Evolutionary conservation across 768 basidiomycete genomes (phyloP), one percentile per base, ranked within the genome.

Genomic region (Psilocybe cyanescens): DNA sequence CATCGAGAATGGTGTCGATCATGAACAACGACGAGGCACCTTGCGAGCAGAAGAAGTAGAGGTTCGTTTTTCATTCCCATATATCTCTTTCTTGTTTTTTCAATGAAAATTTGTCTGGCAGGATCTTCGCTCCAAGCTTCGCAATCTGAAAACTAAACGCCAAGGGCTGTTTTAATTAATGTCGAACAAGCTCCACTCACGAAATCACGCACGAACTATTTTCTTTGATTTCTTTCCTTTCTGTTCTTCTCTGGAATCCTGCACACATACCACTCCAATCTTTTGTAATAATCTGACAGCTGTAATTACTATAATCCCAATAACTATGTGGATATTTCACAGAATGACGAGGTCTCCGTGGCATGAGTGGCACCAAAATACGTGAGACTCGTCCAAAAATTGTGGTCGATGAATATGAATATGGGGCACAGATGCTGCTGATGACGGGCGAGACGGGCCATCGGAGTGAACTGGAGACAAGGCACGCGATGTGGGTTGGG

Each of bases 341-440:
- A 95, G 75, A 62, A 94, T 86, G 44, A 95, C 90, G 44, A 94
- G 75, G 73, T 95, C 92, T 50, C 92, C 92, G 52, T 77, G 80
- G 79, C 92, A 95, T 17, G 90, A 86, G 69, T 87, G 83, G 76
- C 92, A 95, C 92, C 93, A 95, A 76, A 95, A 94, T 16, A 95
- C 85, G 71, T 94, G 92, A 29, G 92, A 87, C 66, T 94, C 92
- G 68, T 95, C 93, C 77, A 94, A 77, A 70, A 94, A 94, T 69
- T 92, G 91, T 3, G 90, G 82, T 55, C 88, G 86, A 64, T 76
- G 74, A 31, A 65, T 60, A 50, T 73, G 68, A 31, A 65, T 60
- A 50, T 73, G 68, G 60, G 69, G 69, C 29, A 68, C 69, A 64
- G 52, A 55, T 46, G 50, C 33, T 64, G 59, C 35, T 65, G 63